Evolutionary conservation across 257 asterid genomes (phyloP), one percentile per base, ranked within the genome.

Genomic region (Solanum ossicruentum): DNA sequence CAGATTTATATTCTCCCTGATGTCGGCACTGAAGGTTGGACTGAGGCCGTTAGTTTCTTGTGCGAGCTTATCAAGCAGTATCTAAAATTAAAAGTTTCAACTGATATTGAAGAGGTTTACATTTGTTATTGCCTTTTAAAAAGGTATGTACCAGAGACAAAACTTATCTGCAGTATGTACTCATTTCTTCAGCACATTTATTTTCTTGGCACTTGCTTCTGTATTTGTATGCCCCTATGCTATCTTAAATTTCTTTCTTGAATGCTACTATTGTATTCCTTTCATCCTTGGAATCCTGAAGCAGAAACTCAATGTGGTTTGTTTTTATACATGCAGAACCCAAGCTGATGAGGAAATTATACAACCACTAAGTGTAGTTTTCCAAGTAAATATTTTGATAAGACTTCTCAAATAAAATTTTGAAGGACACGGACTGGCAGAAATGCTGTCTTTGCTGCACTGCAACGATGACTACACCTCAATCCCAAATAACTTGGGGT

Each of bases 81-180:
- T 78, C 67, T 91, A 65, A 88, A 88, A 84, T 85, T 91, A 28
- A 95, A 91, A 89, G 89, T 96, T 80, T 89, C 89, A 84, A 89
- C 91, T 54, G 99, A 96, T 86, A 87, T 96, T 58, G 99, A 96
- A 91, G 99, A 96, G 94, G 93, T 96, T 57, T 92, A 96, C 88
- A 57, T 87, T 39, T 96, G 97, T 80, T 51, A 87, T 15, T 86
- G 97, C 92, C 91, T 93, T 85, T 82, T 95, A 86, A 88, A 90
- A 89, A 96, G 98, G 98, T 95, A 89, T 58, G 56, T 55, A 43
- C 39, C 23, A 12, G 41, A 67, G 56, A 51, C 23, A 3, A 16
- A 2, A 51, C 80, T 20, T 66, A 49, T 49, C 70, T 83, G 81
- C 81, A 52, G n/a, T 54, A 69, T 26, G 21, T 26, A 65, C 52